Percentiles rank a stretch among this genome's conserved stretches.
These are phyloP conservation scores for Venturia asperata DNA, from an alignment of 2,329 filamentous ascomycete genomes.

Conservation along the genomic window DNA sequence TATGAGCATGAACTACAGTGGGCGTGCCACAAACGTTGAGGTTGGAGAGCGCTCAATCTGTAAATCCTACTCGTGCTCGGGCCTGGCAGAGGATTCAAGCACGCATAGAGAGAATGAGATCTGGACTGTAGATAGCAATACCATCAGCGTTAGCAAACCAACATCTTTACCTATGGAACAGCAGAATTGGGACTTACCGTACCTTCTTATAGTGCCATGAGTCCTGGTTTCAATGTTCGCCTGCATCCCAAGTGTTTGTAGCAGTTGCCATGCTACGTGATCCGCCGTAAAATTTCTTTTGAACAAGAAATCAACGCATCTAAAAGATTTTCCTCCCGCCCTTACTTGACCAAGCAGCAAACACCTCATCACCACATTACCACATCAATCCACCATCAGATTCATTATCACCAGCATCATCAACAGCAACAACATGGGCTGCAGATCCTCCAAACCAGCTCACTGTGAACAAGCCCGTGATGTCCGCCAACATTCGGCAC, in stretches of 20 bases:
- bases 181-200: not conserved
- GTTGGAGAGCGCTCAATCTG: not conserved
- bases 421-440: not conserved
- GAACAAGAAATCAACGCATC: not conserved
- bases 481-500: not conserved
- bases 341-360: not conserved
- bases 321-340: not conserved
- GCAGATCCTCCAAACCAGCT: not conserved
- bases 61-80: not conserved
- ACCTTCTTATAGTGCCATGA: not conserved
- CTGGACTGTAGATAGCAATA: not conserved
- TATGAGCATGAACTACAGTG: conserved; percentile 30
- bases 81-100: not conserved
- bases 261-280: not conserved
- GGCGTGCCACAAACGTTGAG: too few species aligned
- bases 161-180: not conserved
- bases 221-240: not conserved
- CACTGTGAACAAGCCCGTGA: not conserved
- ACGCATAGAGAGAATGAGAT: not conserved
- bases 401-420: not conserved
- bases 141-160: not conserved
- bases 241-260: not conserved
- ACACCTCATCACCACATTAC: not conserved
- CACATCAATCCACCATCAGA: not conserved
- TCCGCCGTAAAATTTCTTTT: not conserved